phyloP scores from a whole-genome alignment of 495 filamentous ascomycete genomes.

The Talaromyces liani region DNA sequence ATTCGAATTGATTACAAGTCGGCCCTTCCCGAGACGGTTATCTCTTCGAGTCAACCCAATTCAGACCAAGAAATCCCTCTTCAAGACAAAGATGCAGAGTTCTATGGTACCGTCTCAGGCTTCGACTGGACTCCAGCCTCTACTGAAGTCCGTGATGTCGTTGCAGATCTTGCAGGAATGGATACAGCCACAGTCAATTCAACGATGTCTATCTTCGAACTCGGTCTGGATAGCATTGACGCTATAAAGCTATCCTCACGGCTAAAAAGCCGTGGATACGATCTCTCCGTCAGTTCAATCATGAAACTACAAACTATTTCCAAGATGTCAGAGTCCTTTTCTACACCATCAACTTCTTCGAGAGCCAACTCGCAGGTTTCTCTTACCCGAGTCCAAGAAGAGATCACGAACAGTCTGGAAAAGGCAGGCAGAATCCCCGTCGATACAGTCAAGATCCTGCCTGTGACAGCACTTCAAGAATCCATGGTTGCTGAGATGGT shows the following conservation, averaged over 20 bases:
- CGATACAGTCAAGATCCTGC: slow-evolving; percentile 47
- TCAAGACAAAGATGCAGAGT: not conserved
- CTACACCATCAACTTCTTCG: slow-evolving; percentile 1
- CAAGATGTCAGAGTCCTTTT: slow-evolving; percentile 32
- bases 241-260: slow-evolving; percentile 69
- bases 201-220: slow-evolving; percentile 62
- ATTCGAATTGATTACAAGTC: not conserved
- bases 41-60: not conserved
- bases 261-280: slow-evolving; percentile 49
- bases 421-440: slow-evolving; percentile 18
- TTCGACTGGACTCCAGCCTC: slow-evolving; percentile 52
- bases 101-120: not conserved
- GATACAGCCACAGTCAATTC: slow-evolving; percentile 42
- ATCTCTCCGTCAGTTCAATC: slow-evolving; percentile 56
- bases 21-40: not conserved
- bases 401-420: slow-evolving; percentile 16
- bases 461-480: slow-evolving; percentile 74
- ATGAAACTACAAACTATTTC: slow-evolving; percentile 62
- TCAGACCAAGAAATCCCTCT: not conserved
- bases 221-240: slow-evolving; percentile 85
- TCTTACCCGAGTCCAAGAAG: slow-evolving; percentile 22
- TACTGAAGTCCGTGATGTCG: slow-evolving; percentile 43
- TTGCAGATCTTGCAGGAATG: slow-evolving; percentile 52
- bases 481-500: slow-evolving; percentile 76
- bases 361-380: slow-evolving; percentile 9